Base-by-base conservation (phyloP, 2,329 filamentous ascomycete species). In the Diaporthe sp. region DNA sequence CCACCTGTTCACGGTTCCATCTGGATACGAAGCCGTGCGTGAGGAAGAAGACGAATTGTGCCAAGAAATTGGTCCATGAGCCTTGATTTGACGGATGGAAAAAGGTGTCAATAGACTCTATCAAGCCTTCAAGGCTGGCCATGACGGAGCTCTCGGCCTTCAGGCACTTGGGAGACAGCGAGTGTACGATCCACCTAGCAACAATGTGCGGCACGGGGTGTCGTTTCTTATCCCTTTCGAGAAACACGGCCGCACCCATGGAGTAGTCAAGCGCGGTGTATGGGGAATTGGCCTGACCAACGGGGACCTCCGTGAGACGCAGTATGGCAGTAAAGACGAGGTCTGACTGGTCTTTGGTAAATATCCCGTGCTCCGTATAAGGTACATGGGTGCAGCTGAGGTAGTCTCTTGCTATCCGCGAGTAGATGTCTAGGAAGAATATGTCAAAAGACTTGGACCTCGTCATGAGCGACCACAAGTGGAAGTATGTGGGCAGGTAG, bases 11-110 rank as follows among this genome's bases (percentile, higher is more conserved):
- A 71, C 96, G 92, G 82, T 99, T 98, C 96, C 96, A 99, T 71
- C 97, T 93, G 86, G 98, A 97, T 58, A 99, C 95, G 83, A 99
- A 99, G 80, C 98, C 96, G 83, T 99, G 97, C 3, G 96, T 93
- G 8, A 99, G 88, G 84, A 98, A 98, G 82, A 96, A 96, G 7
- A 97, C 94, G 72, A 99, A 88, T 84, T 98, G 96, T 4, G 95
- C 94, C 58, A 99, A 87, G 78, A 96, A 94, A 80, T 92, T 95
- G 1, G 96, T 98, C 97, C 97, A 99, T 20, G 88, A 88, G 20
- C 97, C 97, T 71, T 96, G 94, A 83, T 99, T 99, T 3, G 97
- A 99, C 2, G 97, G 97, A 81, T 99, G 97, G 88, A 98, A 99
- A 84, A 99, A 99, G 0, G 97, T 99, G 84, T 99, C 97, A 63